Evolutionary conservation across 2,329 filamentous ascomycete genomes (phyloP), one percentile per base, ranked within the genome.

Genomic region (Ophiostoma tasmaniense): DNA sequence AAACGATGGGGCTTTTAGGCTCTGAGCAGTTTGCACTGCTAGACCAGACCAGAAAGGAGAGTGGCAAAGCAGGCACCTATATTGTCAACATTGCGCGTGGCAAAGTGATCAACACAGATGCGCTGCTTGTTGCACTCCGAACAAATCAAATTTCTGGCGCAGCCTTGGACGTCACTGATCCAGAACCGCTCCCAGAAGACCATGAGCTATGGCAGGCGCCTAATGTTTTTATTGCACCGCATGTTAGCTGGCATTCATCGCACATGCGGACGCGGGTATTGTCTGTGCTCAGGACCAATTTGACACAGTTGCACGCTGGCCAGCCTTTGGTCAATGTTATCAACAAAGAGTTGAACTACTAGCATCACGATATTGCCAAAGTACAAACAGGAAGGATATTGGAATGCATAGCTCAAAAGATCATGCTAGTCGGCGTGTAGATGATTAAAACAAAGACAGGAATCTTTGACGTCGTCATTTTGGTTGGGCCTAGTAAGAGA

Each of bases 151-250:
- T 83, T 62, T 74, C 80, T 2, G 91, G 91, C 35, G 91, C 91
- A 0, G 90, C 90, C 1, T 78, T 94, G 55, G 91, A 93, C 75
- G 91, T 94, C 0, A 90, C 90, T 1, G 90, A 93, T 71, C 91
- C 91, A 0, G 91, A 94, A 76, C 91, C 91, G 0, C 76, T 94
- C 71, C 90, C 90, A 0, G 78, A 81, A 2, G 85, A 89, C 5
- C 86, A 90, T 74, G 83, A 85, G 71, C 78, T 94, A 66, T 94
- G 90, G 90, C 83, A 80, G 33, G 81, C 88, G 13, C 85, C 85
- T 70, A 92, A 93, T 76, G 81, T 89, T 17, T 84, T 89, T 67
- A 84, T 94, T 64, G 83, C 82, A 25, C 83, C 83, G 20, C 83
- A 85, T 70, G 75, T 84, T 14, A 83, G 81, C 66, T 80, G 80